A percentile compares a stretch with the other conserved stretches of the same genome.
phyloP scores from a whole-genome alignment of 371 early-diverging fungal species.

The Catenaria anguillulae region DNA sequence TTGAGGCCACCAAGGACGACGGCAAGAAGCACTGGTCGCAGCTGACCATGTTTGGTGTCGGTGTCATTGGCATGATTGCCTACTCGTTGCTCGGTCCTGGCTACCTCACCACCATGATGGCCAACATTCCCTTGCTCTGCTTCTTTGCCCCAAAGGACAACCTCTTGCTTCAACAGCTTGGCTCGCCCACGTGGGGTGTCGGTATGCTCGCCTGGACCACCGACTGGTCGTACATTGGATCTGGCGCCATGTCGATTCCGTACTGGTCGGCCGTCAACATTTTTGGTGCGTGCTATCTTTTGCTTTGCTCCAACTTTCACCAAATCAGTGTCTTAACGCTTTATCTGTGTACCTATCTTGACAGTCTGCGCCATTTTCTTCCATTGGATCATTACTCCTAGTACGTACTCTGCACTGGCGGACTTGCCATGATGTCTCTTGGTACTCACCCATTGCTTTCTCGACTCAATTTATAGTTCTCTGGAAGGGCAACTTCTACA shows the following conservation, averaged over 20 bases:
- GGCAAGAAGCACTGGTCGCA: constrained; percentile 25
- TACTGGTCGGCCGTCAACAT: neutral
- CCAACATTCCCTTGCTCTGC: constrained; percentile 58
- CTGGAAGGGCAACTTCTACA: neutral
- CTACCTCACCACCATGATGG: constrained; percentile 50
- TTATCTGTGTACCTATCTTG: no score
- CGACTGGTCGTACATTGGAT: neutral
- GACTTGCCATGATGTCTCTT: no score
- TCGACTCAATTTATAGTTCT: no score
- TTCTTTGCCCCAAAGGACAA: constrained; percentile 31
- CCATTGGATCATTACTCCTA: neutral
- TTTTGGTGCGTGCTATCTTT: no score
- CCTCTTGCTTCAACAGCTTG: neutral
- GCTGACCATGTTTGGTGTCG: constrained; percentile 47
- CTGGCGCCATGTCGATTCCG: neutral
- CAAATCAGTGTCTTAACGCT: no score
- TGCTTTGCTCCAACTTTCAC: no score
- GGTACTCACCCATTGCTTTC: no score
- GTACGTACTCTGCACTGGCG: no score
- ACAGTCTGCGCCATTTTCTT: neutral
- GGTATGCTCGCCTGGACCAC: neutral
- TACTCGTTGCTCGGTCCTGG: constrained; percentile 68
- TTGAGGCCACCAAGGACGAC: constrained; percentile 9
- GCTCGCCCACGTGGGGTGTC: neutral
- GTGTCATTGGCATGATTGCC: constrained; percentile 31